A percentile compares a stretch with the other conserved stretches of the same genome.
Evolutionary conservation across 768 basidiomycete genomes (phyloP).

Genomic region (Pisolithus marmoratus): DNA sequence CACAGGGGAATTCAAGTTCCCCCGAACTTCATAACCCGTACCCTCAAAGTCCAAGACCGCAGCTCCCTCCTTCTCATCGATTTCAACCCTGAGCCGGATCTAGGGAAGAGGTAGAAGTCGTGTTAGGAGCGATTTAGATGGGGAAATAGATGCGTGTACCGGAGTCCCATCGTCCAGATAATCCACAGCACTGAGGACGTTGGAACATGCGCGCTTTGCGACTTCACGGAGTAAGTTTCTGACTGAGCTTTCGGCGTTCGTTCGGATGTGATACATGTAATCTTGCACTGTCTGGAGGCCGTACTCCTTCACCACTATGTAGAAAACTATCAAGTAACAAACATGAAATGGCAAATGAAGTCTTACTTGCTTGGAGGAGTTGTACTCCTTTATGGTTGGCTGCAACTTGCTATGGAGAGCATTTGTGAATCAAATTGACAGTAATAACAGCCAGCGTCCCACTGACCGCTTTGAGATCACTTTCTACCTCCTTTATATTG

Average conservation of each 20-base stretch:
- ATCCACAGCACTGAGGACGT: constrained; percentile 65
- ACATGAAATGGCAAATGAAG: background rate
- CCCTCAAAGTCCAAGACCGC: constrained; percentile 84
- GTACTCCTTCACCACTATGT: constrained; percentile 79
- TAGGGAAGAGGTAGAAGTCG: constrained; percentile 19
- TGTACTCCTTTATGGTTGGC: constrained; percentile 91
- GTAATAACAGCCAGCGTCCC: background rate
- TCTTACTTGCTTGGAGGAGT: constrained; percentile 71
- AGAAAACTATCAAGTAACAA: constrained; percentile 4
- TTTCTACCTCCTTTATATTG: constrained; percentile 85
- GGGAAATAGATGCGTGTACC: constrained; percentile 32
- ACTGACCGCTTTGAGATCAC: constrained; percentile 83
- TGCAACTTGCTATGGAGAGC: constrained; percentile 68
- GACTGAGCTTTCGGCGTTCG: constrained; percentile 85
- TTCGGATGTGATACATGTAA: constrained; percentile 88
- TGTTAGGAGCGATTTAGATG: background rate
- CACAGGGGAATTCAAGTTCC: constrained; percentile 80
- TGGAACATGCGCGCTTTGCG: constrained; percentile 60
- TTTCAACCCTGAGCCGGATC: constrained; percentile 74
- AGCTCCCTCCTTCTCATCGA: constrained; percentile 65
- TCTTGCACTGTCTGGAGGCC: constrained; percentile 81
- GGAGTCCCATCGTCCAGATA: constrained; percentile 87
- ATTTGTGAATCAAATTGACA: background rate
- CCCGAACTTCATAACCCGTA: constrained; percentile 78
- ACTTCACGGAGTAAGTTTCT: constrained; percentile 75